Conservation (phyloP, 2,329 filamentous ascomycete genomes). For the Aspergillus flavus region DNA sequence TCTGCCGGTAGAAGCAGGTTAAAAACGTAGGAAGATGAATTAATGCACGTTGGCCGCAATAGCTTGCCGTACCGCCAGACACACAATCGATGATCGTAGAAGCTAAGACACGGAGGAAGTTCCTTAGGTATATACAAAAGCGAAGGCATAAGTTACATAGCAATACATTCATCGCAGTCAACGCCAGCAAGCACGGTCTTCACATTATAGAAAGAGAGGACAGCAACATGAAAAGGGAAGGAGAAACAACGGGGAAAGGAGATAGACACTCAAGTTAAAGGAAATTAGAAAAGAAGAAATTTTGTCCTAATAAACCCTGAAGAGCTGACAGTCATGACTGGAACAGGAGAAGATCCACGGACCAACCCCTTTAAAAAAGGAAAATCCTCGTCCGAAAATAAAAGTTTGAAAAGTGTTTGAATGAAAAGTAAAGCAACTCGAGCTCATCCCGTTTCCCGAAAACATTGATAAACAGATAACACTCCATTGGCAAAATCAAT, state of each 20-base stretch:
- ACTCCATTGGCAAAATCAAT: conserved; percentile 29
- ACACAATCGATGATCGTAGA: background rate
- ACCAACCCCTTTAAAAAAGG: background rate
- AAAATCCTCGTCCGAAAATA: background rate
- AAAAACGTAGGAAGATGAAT: no score
- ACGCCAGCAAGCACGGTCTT: background rate
- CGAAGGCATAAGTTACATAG: conserved; percentile 10
- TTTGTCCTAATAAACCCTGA: conserved; percentile 12
- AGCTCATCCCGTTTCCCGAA: conserved; percentile 8
- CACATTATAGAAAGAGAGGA: background rate
- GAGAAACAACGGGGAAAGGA: background rate
- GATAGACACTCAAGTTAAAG: background rate
- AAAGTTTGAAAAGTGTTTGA: conserved; percentile 1
- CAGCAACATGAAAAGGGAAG: conserved; percentile 9
- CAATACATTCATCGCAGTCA: conserved; percentile 7
- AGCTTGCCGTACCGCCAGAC: background rate
- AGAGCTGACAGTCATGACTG: background rate
- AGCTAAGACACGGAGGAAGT: background rate
- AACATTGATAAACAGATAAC: conserved; percentile 2
- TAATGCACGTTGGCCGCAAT: no score
- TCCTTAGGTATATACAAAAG: conserved; percentile 13
- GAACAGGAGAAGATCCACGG: background rate
- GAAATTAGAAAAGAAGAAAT: background rate
- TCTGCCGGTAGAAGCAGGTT: no score
- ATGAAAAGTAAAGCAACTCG: conserved; percentile 9